Evolutionary conservation across 2,329 filamentous ascomycete genomes (phyloP).

Genomic region (Trichoderma atroviride): DNA sequence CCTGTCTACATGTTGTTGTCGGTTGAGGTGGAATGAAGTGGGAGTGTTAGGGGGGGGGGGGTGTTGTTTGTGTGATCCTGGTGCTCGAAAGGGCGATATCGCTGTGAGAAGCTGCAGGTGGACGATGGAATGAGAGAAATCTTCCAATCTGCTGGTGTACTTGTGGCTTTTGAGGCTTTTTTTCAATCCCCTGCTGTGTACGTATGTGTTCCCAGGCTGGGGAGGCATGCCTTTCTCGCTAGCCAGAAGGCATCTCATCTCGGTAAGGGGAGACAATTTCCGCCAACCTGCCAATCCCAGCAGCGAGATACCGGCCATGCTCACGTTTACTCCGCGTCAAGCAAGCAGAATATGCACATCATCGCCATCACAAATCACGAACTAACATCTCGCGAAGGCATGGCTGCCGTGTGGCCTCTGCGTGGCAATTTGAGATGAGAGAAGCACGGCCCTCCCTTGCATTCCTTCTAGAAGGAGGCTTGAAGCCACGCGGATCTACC

Average conservation of each 20-base stretch:
- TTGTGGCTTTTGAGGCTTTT: background rate
- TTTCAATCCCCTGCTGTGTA: background rate
- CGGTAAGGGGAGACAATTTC: background rate
- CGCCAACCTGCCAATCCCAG: background rate
- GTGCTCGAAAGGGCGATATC: background rate
- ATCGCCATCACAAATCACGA: background rate
- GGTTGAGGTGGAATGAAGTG: background rate
- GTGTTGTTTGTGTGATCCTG: background rate
- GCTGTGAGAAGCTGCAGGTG: background rate
- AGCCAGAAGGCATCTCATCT: background rate
- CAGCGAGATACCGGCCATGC: background rate
- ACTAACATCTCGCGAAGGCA: conserved; percentile 1
- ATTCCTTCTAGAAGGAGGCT: conserved; percentile 16
- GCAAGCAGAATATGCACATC: conserved; percentile 4
- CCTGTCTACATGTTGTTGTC: background rate
- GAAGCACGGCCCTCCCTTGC: conserved; percentile 10
- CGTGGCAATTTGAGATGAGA: background rate
- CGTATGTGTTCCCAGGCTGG: background rate
- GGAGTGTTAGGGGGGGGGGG: background rate
- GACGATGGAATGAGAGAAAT: background rate
- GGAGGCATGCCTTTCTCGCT: background rate
- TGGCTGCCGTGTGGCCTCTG: background rate
- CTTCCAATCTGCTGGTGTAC: background rate
- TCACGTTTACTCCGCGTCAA: background rate
- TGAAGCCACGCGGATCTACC: conserved; percentile 18